Evolutionary conservation across 805 yeast genomes (phyloP), one percentile per base, ranked within the genome.

Genomic region (Nadsonia fulvescens): DNA sequence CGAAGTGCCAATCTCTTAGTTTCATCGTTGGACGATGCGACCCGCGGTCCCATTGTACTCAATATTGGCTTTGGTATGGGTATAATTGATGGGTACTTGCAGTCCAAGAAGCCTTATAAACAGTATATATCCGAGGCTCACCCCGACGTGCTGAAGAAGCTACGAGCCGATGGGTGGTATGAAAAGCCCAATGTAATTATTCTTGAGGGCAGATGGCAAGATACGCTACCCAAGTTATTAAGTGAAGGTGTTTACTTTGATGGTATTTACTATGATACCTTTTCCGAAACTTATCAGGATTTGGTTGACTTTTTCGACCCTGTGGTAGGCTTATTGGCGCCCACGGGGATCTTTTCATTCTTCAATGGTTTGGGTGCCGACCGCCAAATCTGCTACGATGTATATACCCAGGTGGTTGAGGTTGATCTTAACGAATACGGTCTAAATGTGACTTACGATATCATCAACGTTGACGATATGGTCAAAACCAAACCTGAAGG

Each of bases 11-110:
- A 75, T 17, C 54, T 86, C 0, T 45, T 86, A n/a, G 56, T 51
- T 12, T 29, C 31, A 15, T 47, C 43, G 2, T 46, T 45, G 1
- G 55, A 58, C 18, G 44, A 56, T 6, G 60, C 55, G 20, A 38
- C 58, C 12, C 23, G 15, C 8, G 62, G 55, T 20, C 34, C 39
- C 8, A 26, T 29, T 1, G 68, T 86, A 2, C 54, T 86, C 18
- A 83, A 83, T 41, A 77, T 83, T 20, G 96, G 96, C 0, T 83
- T 86, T 46, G 96, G 96, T 2, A 79, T 83, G 94, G 96, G 96
- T 2, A 86, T 83, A 28, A 82, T 83, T 28, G 96, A 83, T 46
- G 53, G 66, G 1, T 67, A 72, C 62, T 76, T 83, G 32, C 75
- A 75, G 42, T 49, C 49, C 3, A 52, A 49, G 22, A 40, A 39